Evolutionary conservation across 2,329 filamentous ascomycete species (phyloP).

Genomic region (Penicillium psychrosexuale): DNA sequence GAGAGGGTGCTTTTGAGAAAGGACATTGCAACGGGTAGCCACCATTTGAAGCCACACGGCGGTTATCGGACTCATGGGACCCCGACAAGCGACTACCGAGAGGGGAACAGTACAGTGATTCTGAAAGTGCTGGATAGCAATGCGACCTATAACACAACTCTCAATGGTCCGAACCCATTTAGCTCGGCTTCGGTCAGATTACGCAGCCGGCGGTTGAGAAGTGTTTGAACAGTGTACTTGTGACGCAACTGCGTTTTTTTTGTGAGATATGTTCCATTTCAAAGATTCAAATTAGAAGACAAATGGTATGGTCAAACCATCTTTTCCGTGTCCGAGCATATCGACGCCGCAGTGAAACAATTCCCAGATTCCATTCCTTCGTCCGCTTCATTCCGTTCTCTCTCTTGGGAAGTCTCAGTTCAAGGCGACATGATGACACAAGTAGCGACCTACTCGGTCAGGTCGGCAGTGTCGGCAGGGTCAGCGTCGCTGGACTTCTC

Average conservation of each 20-base stretch:
- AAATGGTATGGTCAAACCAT: neutral
- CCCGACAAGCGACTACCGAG: neutral
- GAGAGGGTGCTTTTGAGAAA: neutral
- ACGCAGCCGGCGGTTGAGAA: neutral
- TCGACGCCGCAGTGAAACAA: neutral
- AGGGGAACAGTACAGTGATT: neutral
- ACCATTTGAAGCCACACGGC: neutral
- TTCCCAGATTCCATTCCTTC: no score
- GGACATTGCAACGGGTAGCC: neutral
- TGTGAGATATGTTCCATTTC: neutral
- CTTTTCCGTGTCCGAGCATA: neutral
- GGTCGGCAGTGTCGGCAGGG: neutral
- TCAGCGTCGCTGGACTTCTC: neutral
- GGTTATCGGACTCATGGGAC: neutral
- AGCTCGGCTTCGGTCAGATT: neutral
- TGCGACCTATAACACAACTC: neutral
- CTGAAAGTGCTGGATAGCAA: neutral
- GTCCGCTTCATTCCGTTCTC: neutral
- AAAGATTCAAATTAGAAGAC: neutral
- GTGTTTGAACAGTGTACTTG: neutral
- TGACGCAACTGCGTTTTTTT: neutral
- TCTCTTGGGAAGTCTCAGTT: neutral
- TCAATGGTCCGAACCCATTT: conserved; percentile 1
- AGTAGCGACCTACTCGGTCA: neutral
- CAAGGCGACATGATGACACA: neutral